phyloP scores from a whole-genome alignment of 495 filamentous ascomycete genomes.

The Hypoxylon cercidicola region DNA sequence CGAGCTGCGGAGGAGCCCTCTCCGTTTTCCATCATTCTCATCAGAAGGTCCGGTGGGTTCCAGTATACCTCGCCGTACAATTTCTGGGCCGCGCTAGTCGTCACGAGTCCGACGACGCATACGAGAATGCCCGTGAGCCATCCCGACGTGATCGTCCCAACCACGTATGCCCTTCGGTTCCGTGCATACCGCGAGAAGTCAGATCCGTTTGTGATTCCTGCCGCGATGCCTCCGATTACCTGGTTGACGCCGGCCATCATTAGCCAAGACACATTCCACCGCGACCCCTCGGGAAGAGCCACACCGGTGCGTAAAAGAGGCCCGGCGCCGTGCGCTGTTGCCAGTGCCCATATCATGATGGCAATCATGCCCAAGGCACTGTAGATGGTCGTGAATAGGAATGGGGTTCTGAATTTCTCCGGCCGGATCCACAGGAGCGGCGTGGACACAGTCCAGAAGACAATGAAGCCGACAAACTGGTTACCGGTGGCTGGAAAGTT shows the following conservation, averaged over 20 bases:
- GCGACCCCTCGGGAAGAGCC: constrained; percentile 31
- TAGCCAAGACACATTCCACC: constrained; percentile 44
- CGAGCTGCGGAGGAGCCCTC: constrained; percentile 45
- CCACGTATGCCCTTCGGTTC: constrained; percentile 41
- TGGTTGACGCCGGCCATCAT: constrained; percentile 53
- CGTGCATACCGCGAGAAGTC: constrained; percentile 53
- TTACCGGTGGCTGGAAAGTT: constrained; percentile 53
- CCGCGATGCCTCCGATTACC: constrained; percentile 45
- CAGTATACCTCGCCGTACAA: constrained; percentile 56
- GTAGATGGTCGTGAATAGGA: constrained; percentile 44
- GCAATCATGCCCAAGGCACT: constrained; percentile 45
- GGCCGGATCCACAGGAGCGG: constrained; percentile 54
- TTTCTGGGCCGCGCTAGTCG: constrained; percentile 49
- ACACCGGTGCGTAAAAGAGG: constrained; percentile 40
- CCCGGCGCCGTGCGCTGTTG: constrained; percentile 48
- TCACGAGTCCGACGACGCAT: constrained; percentile 47
- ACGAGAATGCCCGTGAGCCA: constrained; percentile 46
- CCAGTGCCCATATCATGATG: constrained; percentile 55
- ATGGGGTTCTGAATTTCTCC: constrained; percentile 55
- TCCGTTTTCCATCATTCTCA: constrained; percentile 41
- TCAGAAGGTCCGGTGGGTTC: constrained; percentile 50
- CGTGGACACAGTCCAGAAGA: constrained; percentile 52
- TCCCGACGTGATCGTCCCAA: constrained; percentile 48
- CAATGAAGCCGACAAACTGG: constrained; percentile 55
- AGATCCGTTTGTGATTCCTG: constrained; percentile 54